Base-by-base conservation (phyloP, 768 basidiomycete species). In the Kondoa malvinella region DNA sequence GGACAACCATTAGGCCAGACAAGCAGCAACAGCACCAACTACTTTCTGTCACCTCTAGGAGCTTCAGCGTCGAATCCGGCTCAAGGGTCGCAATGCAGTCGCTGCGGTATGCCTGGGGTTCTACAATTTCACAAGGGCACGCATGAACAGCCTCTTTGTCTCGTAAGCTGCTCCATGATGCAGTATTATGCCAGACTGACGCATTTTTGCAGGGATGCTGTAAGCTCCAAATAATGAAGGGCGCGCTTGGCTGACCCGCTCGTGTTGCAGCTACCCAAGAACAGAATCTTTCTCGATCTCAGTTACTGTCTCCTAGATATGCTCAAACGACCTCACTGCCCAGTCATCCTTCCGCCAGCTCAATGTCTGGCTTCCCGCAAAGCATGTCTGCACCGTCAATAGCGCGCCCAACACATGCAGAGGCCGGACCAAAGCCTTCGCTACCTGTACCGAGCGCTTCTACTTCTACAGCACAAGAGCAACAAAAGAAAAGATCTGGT, bases 401-500 rank as follows among this genome's bases (percentile, higher is more conserved):
- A n/a, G n/a, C n/a, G n/a, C n/a, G n/a, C n/a, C n/a, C n/a, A n/a
- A n/a, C n/a, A n/a, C n/a, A n/a, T n/a, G n/a, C n/a, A n/a, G n/a
- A n/a, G n/a, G n/a, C n/a, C n/a, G n/a, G n/a, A n/a, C n/a, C n/a
- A n/a, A n/a, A n/a, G n/a, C n/a, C n/a, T n/a, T n/a, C n/a, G n/a
- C n/a, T n/a, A n/a, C n/a, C n/a, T n/a, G n/a, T n/a, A n/a, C n/a
- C n/a, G n/a, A n/a, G n/a, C n/a, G n/a, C 68, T 73, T 71, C 76
- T 72, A 4, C 31, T 3, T 3, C 21, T n/a, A 3, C 34, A 17
- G 4, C 63, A 56, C 72, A 64, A 63, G 68, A 63, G 71, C 74
- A 70, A 70, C 72, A 71, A 67, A 71, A 71, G 73, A 76, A 72
- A 67, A 75, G 74, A 58, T 65, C 64, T 67, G 66, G 64, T 1